Evolutionary conservation across 2,329 filamentous ascomycete species (phyloP).

Genomic region (Leptographium flavum): DNA sequence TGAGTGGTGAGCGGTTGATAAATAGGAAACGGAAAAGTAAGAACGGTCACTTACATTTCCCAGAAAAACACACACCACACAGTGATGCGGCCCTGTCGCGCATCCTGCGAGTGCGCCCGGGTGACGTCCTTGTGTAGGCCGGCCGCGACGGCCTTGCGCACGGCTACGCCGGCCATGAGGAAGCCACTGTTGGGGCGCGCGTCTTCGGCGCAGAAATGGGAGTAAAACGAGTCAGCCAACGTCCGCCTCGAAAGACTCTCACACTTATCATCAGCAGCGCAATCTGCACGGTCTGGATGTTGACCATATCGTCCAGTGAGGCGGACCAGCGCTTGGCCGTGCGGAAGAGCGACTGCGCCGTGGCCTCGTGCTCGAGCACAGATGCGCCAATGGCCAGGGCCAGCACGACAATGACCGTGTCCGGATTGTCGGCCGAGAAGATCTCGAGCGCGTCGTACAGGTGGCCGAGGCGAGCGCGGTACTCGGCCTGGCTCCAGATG

Average conservation of each 20-base stretch:
- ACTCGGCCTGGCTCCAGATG: constrained; percentile 8
- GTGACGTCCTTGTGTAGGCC: constrained; percentile 10
- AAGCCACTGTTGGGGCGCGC: constrained; percentile 9
- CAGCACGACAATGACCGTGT: constrained; percentile 8
- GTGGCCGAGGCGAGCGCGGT: constrained; percentile 4
- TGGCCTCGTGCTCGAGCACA: constrained; percentile 8
- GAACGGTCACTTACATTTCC: constrained; percentile 6
- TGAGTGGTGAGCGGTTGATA: not conserved
- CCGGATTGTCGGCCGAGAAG: constrained; percentile 1
- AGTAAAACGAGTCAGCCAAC: constrained; percentile 1
- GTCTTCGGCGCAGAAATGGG: constrained; percentile 7
- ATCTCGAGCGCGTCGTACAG: constrained; percentile 4
- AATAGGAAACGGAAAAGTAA: not conserved
- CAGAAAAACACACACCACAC: constrained; percentile 10
- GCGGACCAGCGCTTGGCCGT: constrained; percentile 8
- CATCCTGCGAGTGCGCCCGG: constrained; percentile 1
- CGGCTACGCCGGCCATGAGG: constrained; percentile 6
- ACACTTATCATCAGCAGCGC: constrained; percentile 9
- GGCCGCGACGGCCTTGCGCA: constrained; percentile 9
- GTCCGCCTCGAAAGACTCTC: not conserved
- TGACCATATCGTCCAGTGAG: constrained; percentile 10
- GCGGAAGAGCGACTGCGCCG: constrained; percentile 7
- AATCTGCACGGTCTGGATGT: constrained; percentile 10
- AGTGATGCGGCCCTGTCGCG: constrained; percentile 8
- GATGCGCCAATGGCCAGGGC: constrained; percentile 7